Evolutionary conservation across 139 green algal species (phyloP).

Genomic region (Chlamydomonas sp.): DNA sequence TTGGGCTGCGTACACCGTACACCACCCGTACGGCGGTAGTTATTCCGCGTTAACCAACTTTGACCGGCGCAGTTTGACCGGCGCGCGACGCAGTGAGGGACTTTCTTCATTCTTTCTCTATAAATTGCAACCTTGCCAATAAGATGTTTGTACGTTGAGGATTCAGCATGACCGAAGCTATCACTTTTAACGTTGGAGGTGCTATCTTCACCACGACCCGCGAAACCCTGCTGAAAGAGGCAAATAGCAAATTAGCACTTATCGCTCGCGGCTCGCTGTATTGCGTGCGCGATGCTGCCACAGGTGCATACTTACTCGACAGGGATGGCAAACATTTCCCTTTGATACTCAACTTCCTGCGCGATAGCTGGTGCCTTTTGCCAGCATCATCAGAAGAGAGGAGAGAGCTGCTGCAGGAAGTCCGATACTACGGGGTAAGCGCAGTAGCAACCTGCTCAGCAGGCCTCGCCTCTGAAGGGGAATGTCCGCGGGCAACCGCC

Average conservation of each 20-base stretch:
- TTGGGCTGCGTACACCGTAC: too few relatives aligned
- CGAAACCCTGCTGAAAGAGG: constrained; percentile 11
- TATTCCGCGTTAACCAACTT: too few relatives aligned
- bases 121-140: too few relatives aligned
- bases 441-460: background rate
- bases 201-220: background rate
- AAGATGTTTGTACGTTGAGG: too few relatives aligned
- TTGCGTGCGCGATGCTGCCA: background rate
- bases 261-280: background rate
- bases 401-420: constrained; percentile 59
- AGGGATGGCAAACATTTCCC: constrained; percentile 38
- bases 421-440: constrained; percentile 53
- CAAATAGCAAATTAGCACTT: background rate
- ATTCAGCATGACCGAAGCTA: background rate
- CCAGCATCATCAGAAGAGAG: constrained; percentile 25
- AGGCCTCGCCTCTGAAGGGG: background rate
- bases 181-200: background rate
- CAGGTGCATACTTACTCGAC: background rate
- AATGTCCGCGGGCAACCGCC: background rate
- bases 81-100: too few relatives aligned
- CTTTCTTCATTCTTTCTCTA: too few relatives aligned
- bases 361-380: constrained; percentile 51
- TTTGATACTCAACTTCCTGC: constrained; percentile 59
- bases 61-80: too few relatives aligned
- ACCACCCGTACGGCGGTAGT: too few relatives aligned